Base-by-base conservation (phyloP, 1,284 basidiomycete species). In the Sanghuangporus baumii region DNA sequence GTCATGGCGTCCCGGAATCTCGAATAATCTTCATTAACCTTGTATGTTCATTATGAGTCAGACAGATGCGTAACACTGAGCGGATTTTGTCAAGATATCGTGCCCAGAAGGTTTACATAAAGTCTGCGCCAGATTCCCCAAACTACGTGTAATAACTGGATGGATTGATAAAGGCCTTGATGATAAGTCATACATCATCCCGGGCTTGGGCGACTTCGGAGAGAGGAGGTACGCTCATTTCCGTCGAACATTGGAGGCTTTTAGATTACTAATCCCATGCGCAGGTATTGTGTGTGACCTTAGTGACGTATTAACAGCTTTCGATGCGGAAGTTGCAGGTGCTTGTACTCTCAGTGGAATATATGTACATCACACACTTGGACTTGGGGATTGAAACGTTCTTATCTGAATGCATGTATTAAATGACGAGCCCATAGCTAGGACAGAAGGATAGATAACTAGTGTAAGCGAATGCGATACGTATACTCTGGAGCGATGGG, bases 161-260 rank as follows among this genome's bases (percentile, higher is more conserved):
- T 99, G 96, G 96, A 96, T 99, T 63, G 96, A 99, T 75, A 80
- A 96, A 69, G 91, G 93, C 6, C 81, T 99, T 64, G 96, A 98
- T 70, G 92, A 94, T 67, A 91, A 87, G 71, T 85, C 88, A n/a
- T 93, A 90, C 69, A 93, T 95, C 66, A 86, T 94, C 64, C 93
- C 93, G 14, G 94, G 94, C 14, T 79, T 96, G 23, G 94, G 94
- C 14, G 94, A 96, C 74, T 96, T 96, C 74, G 94, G 94, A 59
- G 94, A 96, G 74, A 79, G 93, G 71, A 86, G 90, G 89, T 88
- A 65, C 26, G 74, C 4, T 14, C 9, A n/a, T 31, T 11, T 11
- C 11, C 11, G 43, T 16, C 6, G 6, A 46, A 14, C 9, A 31
- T 31, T 31, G 3, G 6, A 18, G 43, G 16, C 16, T 1, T 46